Evolutionary conservation across 768 basidiomycete genomes (phyloP).

Genomic region (Tricholoma furcatifolium): DNA sequence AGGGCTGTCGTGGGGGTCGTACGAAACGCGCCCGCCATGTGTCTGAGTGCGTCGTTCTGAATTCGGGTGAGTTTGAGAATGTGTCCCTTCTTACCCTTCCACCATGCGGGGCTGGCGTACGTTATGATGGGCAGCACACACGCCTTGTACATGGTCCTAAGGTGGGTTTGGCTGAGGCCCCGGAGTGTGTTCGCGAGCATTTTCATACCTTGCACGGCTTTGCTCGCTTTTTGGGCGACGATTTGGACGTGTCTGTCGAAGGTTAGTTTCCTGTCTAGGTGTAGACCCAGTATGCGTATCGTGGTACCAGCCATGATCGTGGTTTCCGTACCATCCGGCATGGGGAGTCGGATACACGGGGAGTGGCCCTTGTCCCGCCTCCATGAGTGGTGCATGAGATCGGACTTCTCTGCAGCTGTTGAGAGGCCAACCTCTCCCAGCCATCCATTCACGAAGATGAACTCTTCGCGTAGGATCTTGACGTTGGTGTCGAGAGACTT

Average conservation of each 20-base stretch:
- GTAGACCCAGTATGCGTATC: background rate
- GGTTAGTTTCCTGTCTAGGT: background rate
- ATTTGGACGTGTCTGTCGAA: background rate
- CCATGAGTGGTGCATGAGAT: slow-evolving; percentile 1
- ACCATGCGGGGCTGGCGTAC: background rate
- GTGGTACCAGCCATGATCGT: background rate
- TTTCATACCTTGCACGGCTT: no score
- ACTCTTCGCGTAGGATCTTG: background rate
- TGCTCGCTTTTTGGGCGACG: no score
- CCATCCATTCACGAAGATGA: no score
- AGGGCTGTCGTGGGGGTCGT: no score
- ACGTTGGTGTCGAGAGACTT: no score
- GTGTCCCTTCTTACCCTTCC: background rate
- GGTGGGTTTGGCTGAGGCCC: background rate
- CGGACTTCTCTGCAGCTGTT: background rate
- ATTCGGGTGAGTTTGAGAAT: background rate
- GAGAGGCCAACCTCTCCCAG: background rate
- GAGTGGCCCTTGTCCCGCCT: background rate
- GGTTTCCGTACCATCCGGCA: no score
- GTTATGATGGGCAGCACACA: no score
- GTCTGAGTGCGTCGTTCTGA: no score
- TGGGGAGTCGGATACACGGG: no score
- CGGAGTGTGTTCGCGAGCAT: background rate
- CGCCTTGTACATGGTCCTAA: no score
- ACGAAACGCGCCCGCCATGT: no score